A percentile compares a stretch with the other conserved stretches of the same genome.
These are phyloP conservation scores for Fusarium dlaminii DNA, from an alignment of 2,329 filamentous ascomycete species.

Conservation along the genomic window DNA sequence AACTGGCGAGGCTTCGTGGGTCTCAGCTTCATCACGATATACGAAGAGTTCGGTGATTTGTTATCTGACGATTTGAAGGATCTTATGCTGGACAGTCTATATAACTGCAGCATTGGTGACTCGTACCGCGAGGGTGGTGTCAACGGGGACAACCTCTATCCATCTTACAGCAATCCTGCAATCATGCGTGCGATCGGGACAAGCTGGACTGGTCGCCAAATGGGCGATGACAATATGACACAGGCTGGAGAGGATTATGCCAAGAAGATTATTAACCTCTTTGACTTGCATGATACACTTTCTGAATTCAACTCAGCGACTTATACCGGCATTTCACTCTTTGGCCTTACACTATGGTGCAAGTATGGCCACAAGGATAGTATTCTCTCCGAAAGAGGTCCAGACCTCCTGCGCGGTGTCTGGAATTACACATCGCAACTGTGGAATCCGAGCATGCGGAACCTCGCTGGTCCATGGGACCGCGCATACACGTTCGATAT, in stretches of 20 bases:
- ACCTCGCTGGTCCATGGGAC: constrained; percentile 70
- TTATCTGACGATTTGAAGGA: neutral
- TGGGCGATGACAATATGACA: constrained; percentile 67
- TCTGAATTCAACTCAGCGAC: constrained; percentile 70
- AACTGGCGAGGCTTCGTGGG: constrained; percentile 22
- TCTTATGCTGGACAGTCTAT: constrained; percentile 9
- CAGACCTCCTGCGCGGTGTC: constrained; percentile 58
- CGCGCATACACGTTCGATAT: constrained; percentile 69
- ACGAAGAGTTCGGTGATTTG: constrained; percentile 12
- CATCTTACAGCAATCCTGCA: constrained; percentile 65
- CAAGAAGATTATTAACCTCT: constrained; percentile 62
- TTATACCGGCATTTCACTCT: constrained; percentile 68
- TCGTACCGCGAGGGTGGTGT: constrained; percentile 61
- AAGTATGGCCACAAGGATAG: constrained; percentile 51
- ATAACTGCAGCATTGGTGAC: constrained; percentile 15
- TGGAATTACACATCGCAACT: constrained; percentile 61
- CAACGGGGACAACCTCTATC: constrained; percentile 68
- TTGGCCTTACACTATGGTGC: constrained; percentile 63
- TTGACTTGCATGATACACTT: constrained; percentile 62
- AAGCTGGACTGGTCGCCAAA: constrained; percentile 63
- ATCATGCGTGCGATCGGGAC: constrained; percentile 69
- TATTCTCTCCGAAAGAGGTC: constrained; percentile 59
- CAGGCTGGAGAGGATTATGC: constrained; percentile 64
- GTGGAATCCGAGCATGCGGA: constrained; percentile 66
- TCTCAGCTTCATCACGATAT: constrained; percentile 21